Conservation (phyloP, 306 rosid species). For the Begonia fuchsioides region DNA sequence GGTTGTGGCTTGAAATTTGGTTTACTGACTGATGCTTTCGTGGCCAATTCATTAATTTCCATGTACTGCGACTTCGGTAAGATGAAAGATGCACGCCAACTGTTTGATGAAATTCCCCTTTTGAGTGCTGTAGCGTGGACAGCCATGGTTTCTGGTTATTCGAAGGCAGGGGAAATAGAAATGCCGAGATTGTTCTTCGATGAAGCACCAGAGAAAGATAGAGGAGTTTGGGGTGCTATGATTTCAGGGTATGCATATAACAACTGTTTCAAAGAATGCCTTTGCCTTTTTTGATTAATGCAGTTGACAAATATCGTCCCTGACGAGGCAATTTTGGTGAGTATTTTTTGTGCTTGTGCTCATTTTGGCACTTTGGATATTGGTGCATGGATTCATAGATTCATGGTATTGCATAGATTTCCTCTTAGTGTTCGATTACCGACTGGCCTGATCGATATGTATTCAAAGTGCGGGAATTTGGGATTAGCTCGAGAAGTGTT, state of each 20-base stretch:
- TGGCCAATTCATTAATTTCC: conserved; percentile 47
- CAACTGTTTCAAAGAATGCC: conserved; percentile 62
- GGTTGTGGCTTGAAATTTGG: conserved; percentile 44
- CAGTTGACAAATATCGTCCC: conserved; percentile 35
- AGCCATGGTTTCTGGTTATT: conserved; percentile 53
- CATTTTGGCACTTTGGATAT: conserved; percentile 53
- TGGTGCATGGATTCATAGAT: conserved; percentile 58
- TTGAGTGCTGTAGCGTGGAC: conserved; percentile 55
- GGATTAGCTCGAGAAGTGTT: conserved; percentile 33
- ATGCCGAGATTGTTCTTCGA: conserved; percentile 54
- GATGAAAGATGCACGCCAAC: conserved; percentile 29
- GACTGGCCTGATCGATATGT: conserved; percentile 64
- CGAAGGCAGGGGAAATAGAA: conserved; percentile 45
- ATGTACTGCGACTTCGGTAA: conserved; percentile 27
- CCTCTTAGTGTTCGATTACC: conserved; percentile 30
- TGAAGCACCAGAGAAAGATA: conserved; percentile 50
- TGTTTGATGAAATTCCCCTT: conserved; percentile 66
- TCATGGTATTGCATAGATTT: conserved; percentile 16
- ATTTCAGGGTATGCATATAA: conserved; percentile 66
- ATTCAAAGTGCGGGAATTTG: conserved; percentile 64
- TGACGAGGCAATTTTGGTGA: conserved; percentile 55
- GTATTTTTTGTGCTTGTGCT: conserved; percentile 64
- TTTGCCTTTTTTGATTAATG: conserved; percentile 42
- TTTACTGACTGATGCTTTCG: conserved; percentile 32
- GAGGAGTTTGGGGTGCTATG: conserved; percentile 83